Evolutionary conservation across 208 protist species (phyloP), one percentile per base, ranked within the genome.

Genomic region (Acanthamoeba sp.): DNA sequence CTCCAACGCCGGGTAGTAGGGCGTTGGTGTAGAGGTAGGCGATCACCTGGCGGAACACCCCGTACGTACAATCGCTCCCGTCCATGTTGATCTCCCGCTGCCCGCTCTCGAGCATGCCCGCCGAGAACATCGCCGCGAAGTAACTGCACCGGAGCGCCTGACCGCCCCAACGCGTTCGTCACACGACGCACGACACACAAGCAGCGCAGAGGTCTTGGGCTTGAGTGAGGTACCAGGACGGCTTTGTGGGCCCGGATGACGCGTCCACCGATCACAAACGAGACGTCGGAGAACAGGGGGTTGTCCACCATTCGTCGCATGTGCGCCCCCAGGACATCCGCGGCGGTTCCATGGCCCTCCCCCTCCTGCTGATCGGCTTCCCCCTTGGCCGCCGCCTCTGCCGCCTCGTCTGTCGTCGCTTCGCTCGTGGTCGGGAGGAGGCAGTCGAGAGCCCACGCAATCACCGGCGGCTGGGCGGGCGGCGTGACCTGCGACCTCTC

Each of bases 21-120:
- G 16, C 10, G 69, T 78, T 78, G 38, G 69, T 78, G 69, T 78
- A 78, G 69, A 78, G 69, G 27, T 78, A 78, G 36, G 69, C 14
- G 69, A 78, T 12, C 6, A 78, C 7, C 69, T 5, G 7, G 69
- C 29, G 69, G 3, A 78, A n/a, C 6, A 78, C 69, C 34, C 6
- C 29, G 69, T 24, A 78, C 9, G 34, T 45, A 34, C 18, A 32
- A 34, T 42, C 69, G 69, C 69, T 78, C 34, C 5, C 38, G 32
- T 42, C 32, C 69, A 78, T 78, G 69, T 45, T 20, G 69, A 78
- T 78, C 69, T 78, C 69, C 32, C 22, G 29, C 38, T 78, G 69
- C 10, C 36, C 38, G 69, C 69, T 78, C 38, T 78, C 69, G 24
- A 29, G 29, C 69, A 78, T 78, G 36, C 69, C 69, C 20, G 69